These are phyloP conservation scores for Spizellomyces punctatus DNA, from an alignment of 192 early-diverging fungal genomes.

Conservation along the genomic window DNA sequence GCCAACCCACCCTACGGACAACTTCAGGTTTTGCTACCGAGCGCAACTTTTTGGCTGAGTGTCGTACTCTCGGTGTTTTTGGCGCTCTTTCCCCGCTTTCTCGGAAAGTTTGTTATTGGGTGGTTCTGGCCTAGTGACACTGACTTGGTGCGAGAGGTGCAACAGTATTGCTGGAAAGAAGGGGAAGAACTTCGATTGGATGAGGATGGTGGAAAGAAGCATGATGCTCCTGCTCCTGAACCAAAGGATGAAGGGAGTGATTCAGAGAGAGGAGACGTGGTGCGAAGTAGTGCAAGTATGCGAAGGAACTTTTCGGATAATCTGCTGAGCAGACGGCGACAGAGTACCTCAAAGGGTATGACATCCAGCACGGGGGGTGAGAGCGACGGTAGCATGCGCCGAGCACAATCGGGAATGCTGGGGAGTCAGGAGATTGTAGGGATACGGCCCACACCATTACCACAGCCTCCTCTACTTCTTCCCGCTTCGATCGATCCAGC, in stretches of 20 bases:
- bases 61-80: slow-evolving; percentile 69
- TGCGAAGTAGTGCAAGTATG: not conserved
- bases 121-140: slow-evolving; percentile 47
- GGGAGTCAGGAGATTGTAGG: not conserved
- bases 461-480: not conserved
- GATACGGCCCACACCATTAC: not conserved
- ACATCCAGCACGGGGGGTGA: too few relatives aligned
- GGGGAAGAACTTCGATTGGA: slow-evolving; percentile 30
- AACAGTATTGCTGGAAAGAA: slow-evolving; percentile 41
- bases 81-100: slow-evolving; percentile 71
- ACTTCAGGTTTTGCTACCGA: slow-evolving; percentile 61
- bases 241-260: not conserved
- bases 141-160: slow-evolving; percentile 51
- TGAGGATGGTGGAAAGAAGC: not conserved
- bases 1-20: slow-evolving; percentile 72
- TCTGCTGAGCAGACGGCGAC: slow-evolving; percentile 2
- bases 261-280: not conserved
- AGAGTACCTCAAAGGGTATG: not conserved
- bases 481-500: not conserved
- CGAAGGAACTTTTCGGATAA: slow-evolving; percentile 3
- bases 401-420: not conserved
- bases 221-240: not conserved
- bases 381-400: not conserved
- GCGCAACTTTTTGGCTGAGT: slow-evolving; percentile 75
- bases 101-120: slow-evolving; percentile 62